Evolutionary conservation across 768 basidiomycete genomes (phyloP), one percentile per base, ranked within the genome.

Genomic region (Dendrothele bispora): DNA sequence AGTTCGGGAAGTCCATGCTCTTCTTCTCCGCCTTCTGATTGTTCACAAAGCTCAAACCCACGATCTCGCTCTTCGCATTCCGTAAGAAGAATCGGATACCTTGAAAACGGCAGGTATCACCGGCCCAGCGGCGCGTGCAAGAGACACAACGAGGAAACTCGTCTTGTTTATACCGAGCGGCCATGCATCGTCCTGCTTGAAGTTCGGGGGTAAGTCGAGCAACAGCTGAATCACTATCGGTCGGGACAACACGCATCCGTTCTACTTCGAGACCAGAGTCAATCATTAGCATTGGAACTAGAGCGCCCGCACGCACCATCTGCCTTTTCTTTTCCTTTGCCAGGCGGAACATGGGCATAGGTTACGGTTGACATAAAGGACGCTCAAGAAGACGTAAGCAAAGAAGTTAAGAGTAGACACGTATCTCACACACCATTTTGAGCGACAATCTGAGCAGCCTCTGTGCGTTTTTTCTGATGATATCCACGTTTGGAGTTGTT

Each of bases 41-140:
- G 65, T 86, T 84, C 27, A 81, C 77, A 55, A 90, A 91, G 55
- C 82, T 81, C 44, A 88, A 78, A 18, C 82, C 85, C 37, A 80
- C 73, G 39, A 88, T 78, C 35, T 77, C 75, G 51, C 75, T 66
- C 32, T 82, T 70, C 32, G 64, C 52, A 50, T 88, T 81, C 52
- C 85, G 82, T 57, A 87, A 70, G 65, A 91, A 85, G 60, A 81
- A 87, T 17, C 89, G 80, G 53, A 91, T 86, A n/a, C 82, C 82
- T 62, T 91, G 89, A 66, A 91, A 91, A 21, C 89, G 83, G 60
- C 89, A 91, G 2, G 88, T 90, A 61, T 91, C 89, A 32, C 89
- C 88, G 1, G 88, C 88, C 88, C 89, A 91, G 20, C 89, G 84
- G 34, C 89, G 83, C 27, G 85, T 90, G 63, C 89, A 91, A 3